A percentile compares a stretch with the other conserved stretches of the same genome.
phyloP scores from a whole-genome alignment of 2,329 filamentous ascomycete species.

The Cadophora gregata region DNA sequence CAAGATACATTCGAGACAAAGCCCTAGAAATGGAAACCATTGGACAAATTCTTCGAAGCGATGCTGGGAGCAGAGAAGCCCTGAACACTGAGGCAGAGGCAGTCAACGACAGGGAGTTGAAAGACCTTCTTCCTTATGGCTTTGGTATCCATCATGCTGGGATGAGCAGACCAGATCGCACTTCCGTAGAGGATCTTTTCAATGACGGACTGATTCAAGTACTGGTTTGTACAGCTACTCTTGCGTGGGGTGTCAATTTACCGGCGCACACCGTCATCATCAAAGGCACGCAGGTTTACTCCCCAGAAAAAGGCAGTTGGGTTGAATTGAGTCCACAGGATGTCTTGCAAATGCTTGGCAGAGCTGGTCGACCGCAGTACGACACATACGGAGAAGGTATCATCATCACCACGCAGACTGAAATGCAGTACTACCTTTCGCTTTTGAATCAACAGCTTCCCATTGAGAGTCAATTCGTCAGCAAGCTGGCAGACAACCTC shows the following conservation, averaged over 20 bases:
- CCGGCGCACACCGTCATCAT: constrained; percentile 98
- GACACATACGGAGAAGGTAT: constrained; percentile 98
- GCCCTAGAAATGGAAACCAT: constrained; percentile 97
- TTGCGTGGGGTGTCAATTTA: constrained; percentile 98
- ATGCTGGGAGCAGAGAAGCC: constrained; percentile 89
- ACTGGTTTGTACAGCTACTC: constrained; percentile 94
- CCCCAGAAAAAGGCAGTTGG: constrained; percentile 98
- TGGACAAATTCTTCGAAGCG: constrained; percentile 90
- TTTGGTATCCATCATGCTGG: constrained; percentile 99
- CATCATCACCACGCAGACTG: constrained; percentile 93
- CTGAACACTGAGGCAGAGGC: constrained; percentile 83
- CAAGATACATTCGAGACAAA: constrained; percentile 94
- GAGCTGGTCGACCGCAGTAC: constrained; percentile 94
- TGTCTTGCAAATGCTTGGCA: constrained; percentile 97
- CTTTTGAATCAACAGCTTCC: constrained; percentile 96
- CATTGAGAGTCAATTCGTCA: constrained; percentile 95
- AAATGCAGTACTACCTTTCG: constrained; percentile 97
- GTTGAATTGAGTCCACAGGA: constrained; percentile 97
- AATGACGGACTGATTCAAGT: constrained; percentile 91
- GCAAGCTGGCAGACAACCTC: constrained; percentile 91
- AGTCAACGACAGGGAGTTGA: constrained; percentile 85
- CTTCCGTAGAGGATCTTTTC: constrained; percentile 93
- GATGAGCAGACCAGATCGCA: constrained; percentile 94
- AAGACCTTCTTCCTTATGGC: constrained; percentile 93
- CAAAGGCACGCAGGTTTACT: constrained; percentile 98